Base-by-base conservation (phyloP, 2,329 filamentous ascomycete species). In the Colletotrichum costaricense region DNA sequence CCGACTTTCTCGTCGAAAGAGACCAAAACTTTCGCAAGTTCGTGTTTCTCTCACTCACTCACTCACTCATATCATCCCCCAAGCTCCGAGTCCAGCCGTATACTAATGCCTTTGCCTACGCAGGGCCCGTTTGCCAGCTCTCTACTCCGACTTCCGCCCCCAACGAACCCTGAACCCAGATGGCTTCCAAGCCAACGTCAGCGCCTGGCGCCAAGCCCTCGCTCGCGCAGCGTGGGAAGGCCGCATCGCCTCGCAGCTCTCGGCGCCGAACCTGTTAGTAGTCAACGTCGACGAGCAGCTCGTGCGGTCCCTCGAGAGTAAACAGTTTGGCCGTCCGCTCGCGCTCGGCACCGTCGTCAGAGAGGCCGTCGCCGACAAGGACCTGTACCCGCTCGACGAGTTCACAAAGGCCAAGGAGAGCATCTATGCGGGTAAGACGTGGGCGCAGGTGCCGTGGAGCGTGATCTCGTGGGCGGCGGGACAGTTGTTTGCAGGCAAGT, bases 101-200 rank as follows among this genome's bases (percentile, higher is more conserved):
- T 67, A 3, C 55, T 33, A 49, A 42, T 52, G 38, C 33, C 5
- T 19, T 33, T 26, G 4, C n/a, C 65, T 26, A 5, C 75, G 82
- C 76, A 95, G 93, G 84, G 89, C 92, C 75, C 93, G 95, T 63
- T 88, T 98, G 14, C 92, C 94, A 14, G 95, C 95, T 5, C 91
- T 98, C 58, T 98, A 97, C 84, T 95, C 95, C 60, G 95, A 98
- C 81, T 97, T 98, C 80, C 87, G 91, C 49, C 84, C 90, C 5
- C 94, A 96, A 77, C 89, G 89, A 78, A 90, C 89, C 52, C 90
- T 93, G 26, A 97, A 98, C 79, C 94, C 95, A 1, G 94, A 97
- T 81, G 95, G 94, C 78, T 98, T 95, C 84, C 85, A 87, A 24
- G 94, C 95, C 56, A 98, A 98, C 81, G 86, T 94, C 55, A 84